A percentile compares a stretch with the other conserved stretches of the same genome.
Evolutionary conservation across 176 grass and related monocot genomes (phyloP).

Genomic region (Musa itinerans): DNA sequence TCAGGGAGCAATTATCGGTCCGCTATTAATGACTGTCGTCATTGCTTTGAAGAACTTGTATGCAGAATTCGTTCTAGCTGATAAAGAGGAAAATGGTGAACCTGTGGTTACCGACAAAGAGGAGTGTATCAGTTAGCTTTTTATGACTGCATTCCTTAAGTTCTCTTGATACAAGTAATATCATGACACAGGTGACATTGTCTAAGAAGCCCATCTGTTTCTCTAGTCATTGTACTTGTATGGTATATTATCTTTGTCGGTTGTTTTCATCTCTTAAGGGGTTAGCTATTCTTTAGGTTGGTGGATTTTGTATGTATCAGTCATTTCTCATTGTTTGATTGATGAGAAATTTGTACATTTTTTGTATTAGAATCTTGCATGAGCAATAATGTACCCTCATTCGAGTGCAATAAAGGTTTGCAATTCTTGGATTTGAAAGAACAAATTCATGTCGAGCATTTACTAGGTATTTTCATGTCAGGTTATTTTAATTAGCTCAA

Average conservation of each 20-base stretch:
- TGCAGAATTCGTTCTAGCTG: constrained; percentile 82
- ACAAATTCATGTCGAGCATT: not conserved
- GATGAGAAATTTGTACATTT: constrained; percentile 12
- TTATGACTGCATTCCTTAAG: not conserved
- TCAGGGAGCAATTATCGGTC: constrained; percentile 95
- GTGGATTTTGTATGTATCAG: constrained; percentile 4
- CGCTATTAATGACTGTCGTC: constrained; percentile 85
- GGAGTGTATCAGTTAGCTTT: not conserved
- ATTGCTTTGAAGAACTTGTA: constrained; percentile 96
- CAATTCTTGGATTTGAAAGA: not conserved
- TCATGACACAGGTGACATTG: not conserved
- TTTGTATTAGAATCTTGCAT: constrained; percentile 2
- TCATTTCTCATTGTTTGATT: constrained; percentile 12
- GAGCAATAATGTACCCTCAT: not conserved
- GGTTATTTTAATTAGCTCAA: not conserved
- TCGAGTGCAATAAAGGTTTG: not conserved
- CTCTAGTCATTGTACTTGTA: not conserved
- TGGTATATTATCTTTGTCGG: not conserved
- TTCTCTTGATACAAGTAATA: not conserved
- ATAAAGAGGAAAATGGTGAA: constrained; percentile 42
- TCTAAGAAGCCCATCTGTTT: not conserved
- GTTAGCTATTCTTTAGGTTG: constrained; percentile 1
- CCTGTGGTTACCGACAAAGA: constrained; percentile 2
- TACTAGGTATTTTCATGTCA: not conserved
- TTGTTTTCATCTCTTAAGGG: not conserved